Evolutionary conservation across 345 rosid genomes (phyloP), one percentile per base, ranked within the genome.

Genomic region (Eucalyptus cladocalyx): DNA sequence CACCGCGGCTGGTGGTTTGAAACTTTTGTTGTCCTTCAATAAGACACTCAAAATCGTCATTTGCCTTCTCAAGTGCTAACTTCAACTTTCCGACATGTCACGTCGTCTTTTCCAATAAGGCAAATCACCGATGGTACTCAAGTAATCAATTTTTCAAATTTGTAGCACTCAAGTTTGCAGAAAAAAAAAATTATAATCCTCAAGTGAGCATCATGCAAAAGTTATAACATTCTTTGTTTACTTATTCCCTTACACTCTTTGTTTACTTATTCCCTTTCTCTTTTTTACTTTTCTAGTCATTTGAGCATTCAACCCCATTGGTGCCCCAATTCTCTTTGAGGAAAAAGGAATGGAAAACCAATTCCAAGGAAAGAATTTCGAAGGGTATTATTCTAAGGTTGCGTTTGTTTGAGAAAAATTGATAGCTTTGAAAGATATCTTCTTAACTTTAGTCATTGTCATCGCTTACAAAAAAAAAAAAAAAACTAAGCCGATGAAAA

Each of bases 101-200:
- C 0, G 6, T 24, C 30, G 0, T 24, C 62, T 24, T 23, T 56
- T 23, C 11, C 1, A 9, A 2, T 11, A 56, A 56, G 12, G 0
- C 28, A 56, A 56, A 56, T 23, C 3, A 23, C 12, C 12, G 1
- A 56, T 9, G 28, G 1, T 28, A 56, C 5, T 54, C 2, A 19
- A 0, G 4, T 54, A 1, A 54, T 54, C 1, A 21, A 21, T 21
- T 21, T 21, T 21, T 54, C 5, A 8, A 54, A 54, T 54, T 21
- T 54, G 26, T 54, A 2, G 2, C 6, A 9, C 12, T 56, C 28
- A 56, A 56, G 62, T 56, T 53, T 53, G 11, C 5, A 1, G 0
- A 4, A 19, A 19, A 51, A 49, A 53, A 53, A 21, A 53, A 21
- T 53, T 23, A 53, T 8, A 0, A 2, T 53, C 26, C 30, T 56